Percentiles rank a stretch among this genome's conserved stretches.
Conservation (phyloP, 2,329 filamentous ascomycete genomes). For the Bipolaris victoriae region DNA sequence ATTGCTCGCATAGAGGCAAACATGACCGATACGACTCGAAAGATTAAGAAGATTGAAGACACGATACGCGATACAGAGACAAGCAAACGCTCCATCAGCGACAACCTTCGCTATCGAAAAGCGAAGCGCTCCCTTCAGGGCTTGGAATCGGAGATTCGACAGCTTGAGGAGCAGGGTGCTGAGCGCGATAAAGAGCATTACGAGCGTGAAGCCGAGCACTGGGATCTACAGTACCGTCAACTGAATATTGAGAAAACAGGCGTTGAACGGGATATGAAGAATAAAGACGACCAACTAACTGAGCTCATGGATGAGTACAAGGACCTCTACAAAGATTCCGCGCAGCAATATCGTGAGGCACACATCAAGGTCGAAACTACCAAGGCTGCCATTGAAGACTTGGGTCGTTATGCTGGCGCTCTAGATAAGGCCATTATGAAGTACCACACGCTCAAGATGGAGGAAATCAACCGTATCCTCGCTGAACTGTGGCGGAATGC, state of each 20-base stretch:
- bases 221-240: slow-evolving; percentile 71
- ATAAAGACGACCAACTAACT: slow-evolving; percentile 80
- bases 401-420: slow-evolving; percentile 80
- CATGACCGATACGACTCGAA: slow-evolving; percentile 68
- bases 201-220: slow-evolving; percentile 68
- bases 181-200: slow-evolving; percentile 81
- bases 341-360: slow-evolving; percentile 78
- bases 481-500: slow-evolving; percentile 97
- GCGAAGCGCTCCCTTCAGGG: slow-evolving; percentile 71
- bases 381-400: slow-evolving; percentile 89
- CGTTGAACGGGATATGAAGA: slow-evolving; percentile 78
- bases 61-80: slow-evolving; percentile 80
- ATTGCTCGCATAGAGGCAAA: slow-evolving; percentile 71
- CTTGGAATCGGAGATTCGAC: slow-evolving; percentile 71
- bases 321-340: slow-evolving; percentile 84
- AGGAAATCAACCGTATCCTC: slow-evolving; percentile 93
- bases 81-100: slow-evolving; percentile 83
- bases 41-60: slow-evolving; percentile 78
- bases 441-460: slow-evolving; percentile 96
- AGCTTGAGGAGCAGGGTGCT: slow-evolving; percentile 79
- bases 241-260: slow-evolving; percentile 75
- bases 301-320: slow-evolving; percentile 80
- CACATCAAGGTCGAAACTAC: slow-evolving; percentile 91
- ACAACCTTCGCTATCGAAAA: slow-evolving; percentile 87
- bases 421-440: slow-evolving; percentile 97